phyloP scores from a whole-genome alignment of 495 filamentous ascomycete species.

The Trypethelium eluteriae region DNA sequence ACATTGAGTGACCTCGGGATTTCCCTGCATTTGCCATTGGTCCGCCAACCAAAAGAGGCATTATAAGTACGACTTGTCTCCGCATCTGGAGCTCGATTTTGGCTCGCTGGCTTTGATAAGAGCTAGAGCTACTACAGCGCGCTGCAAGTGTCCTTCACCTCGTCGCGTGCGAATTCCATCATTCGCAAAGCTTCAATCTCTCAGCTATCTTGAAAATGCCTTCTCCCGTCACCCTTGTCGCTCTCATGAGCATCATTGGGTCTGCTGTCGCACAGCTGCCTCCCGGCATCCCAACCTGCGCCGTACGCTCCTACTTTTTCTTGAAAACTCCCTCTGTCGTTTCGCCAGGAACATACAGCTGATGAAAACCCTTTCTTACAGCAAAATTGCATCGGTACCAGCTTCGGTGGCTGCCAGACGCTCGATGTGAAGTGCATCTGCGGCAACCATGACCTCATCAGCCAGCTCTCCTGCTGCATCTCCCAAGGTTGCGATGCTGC shows the following conservation, averaged over 20 bases:
- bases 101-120: no score
- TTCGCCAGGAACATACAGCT: background rate
- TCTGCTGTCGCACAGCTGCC: slow-evolving; percentile 1
- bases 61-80: background rate
- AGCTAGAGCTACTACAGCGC: background rate
- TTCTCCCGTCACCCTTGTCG: background rate
- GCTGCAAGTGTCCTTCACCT: background rate
- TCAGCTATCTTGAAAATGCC: background rate
- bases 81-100: background rate
- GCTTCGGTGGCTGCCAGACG: slow-evolving; percentile 46
- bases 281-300: background rate
- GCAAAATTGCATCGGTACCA: slow-evolving; percentile 10
- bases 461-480: slow-evolving; percentile 60
- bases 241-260: background rate
- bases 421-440: slow-evolving; percentile 65
- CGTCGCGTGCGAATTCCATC: background rate
- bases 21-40: background rate
- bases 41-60: background rate
- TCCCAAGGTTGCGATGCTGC: slow-evolving; percentile 42
- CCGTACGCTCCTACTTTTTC: background rate
- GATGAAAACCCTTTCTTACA: background rate
- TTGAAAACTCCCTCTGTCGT: background rate
- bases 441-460: slow-evolving; percentile 49
- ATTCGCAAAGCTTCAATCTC: background rate
- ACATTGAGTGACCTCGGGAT: background rate